Percentiles rank a stretch among this genome's conserved stretches.
Conservation (phyloP, 2,329 filamentous ascomycete genomes). For the Amauroascus niger region DNA sequence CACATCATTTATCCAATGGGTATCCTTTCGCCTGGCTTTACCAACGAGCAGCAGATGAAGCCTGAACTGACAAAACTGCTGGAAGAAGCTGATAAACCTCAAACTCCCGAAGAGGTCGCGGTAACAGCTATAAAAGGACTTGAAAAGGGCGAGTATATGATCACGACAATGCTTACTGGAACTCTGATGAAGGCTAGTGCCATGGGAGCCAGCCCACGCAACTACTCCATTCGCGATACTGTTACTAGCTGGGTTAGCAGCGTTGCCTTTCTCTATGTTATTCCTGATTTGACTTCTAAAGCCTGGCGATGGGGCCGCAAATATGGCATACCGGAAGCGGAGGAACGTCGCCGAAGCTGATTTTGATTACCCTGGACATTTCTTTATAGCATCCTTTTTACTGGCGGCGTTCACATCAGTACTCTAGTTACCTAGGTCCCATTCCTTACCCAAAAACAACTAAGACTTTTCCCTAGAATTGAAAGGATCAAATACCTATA, state of each 20-base stretch:
- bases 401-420: background rate
- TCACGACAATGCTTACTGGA: constrained; percentile 66
- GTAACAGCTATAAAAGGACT: constrained; percentile 58
- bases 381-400: background rate
- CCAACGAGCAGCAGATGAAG: constrained; percentile 67
- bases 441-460: background rate
- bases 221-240: constrained; percentile 46
- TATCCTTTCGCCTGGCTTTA: constrained; percentile 66
- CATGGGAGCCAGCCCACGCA: constrained; percentile 45
- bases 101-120: constrained; percentile 71
- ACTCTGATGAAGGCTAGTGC: constrained; percentile 56
- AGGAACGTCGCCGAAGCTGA: background rate
- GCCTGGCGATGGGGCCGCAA: constrained; percentile 50
- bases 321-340: constrained; percentile 36
- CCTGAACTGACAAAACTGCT: constrained; percentile 68
- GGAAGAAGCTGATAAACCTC: constrained; percentile 71
- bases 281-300: constrained; percentile 48
- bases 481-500: background rate
- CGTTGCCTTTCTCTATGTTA: constrained; percentile 48
- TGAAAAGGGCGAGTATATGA: constrained; percentile 68
- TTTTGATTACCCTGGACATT: background rate
- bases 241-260: constrained; percentile 45
- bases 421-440: background rate
- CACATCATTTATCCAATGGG: constrained; percentile 77
- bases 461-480: background rate